Evolutionary conservation across 441 rosid genomes (phyloP).

Genomic region (Metrosideros polymorpha): DNA sequence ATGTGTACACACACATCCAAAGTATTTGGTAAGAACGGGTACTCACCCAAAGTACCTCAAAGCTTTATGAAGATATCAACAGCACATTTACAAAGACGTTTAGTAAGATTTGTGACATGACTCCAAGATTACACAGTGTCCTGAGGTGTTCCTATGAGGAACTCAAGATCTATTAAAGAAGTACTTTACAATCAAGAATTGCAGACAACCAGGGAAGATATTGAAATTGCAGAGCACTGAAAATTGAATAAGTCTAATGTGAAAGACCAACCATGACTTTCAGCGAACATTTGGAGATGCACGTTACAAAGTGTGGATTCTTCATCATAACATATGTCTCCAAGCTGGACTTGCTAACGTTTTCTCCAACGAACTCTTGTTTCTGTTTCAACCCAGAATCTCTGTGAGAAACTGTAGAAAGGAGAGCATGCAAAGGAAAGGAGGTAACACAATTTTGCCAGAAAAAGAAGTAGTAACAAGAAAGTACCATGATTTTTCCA

Average conservation of each 20-base stretch:
- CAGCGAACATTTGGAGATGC: not conserved
- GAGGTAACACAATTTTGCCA: not conserved
- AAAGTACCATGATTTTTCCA: not conserved
- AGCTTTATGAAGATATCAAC: not conserved
- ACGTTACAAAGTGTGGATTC: not conserved
- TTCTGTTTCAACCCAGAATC: not conserved
- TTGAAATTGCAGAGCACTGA: not conserved
- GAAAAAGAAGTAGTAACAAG: not conserved
- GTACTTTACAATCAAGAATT: not conserved
- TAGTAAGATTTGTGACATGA: not conserved
- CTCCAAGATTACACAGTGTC: not conserved
- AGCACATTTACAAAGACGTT: not conserved
- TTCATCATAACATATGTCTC: not conserved
- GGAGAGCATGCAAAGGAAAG: not conserved
- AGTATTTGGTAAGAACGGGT: not conserved
- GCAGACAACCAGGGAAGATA: not conserved
- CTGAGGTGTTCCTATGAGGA: not conserved
- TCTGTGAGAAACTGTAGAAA: not conserved
- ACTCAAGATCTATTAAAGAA: not conserved
- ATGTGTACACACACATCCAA: not conserved
- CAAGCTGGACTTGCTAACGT: not conserved
- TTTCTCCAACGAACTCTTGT: not conserved
- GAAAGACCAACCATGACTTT: not conserved
- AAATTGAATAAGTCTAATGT: not conserved
- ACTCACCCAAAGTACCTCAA: not conserved